Base-by-base conservation (phyloP, 2,329 filamentous ascomycete species). In the Aspergillus versicolor region DNA sequence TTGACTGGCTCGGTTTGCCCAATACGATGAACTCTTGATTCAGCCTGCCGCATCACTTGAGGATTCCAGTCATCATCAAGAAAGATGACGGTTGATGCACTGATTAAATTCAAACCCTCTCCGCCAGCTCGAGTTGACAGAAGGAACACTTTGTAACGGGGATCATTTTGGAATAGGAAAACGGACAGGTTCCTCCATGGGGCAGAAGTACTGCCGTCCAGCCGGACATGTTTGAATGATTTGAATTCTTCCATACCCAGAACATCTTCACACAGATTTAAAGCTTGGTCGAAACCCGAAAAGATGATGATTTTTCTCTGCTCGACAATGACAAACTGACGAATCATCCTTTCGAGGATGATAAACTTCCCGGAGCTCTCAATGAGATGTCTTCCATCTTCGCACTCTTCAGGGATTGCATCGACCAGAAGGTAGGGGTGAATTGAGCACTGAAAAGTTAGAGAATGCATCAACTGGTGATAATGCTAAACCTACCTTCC, bases 11-110 rank as follows among this genome's bases (percentile, higher is more conserved):
- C 74, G 0, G 75, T 82, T 64, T 84, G 82, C 0, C 82, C 82
- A 40, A 84, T 83, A 2, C 82, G 74, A 56, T 84, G 81, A 0
- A 81, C 79, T 24, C 82, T 73, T 3, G 81, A 79, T 64, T 84
- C 81, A 0, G 82, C 82, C 60, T 84, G 82, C 0, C 82, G 65
- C 48, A 78, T 82, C 5, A 81, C 73, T 56, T 82, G 81, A 0
- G 81, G 81, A 43, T 84, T 83, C 78, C 79, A 83, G 50, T 83
- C 80, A 43, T 82, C 78, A 40, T 85, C 82, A 1, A 84, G 65
- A 66, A 85, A 84, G 7, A 85, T 74, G 2, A 84, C 78, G n/a
- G 82, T 80, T 6, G 78, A 81, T 0, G 82, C 81, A 13, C 79
- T 76, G 0, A 81, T 79, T 0, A 84, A 71, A 43, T 84, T 84